Conservation (phyloP, 257 asterid species). For the Coffea canephora region DNA sequence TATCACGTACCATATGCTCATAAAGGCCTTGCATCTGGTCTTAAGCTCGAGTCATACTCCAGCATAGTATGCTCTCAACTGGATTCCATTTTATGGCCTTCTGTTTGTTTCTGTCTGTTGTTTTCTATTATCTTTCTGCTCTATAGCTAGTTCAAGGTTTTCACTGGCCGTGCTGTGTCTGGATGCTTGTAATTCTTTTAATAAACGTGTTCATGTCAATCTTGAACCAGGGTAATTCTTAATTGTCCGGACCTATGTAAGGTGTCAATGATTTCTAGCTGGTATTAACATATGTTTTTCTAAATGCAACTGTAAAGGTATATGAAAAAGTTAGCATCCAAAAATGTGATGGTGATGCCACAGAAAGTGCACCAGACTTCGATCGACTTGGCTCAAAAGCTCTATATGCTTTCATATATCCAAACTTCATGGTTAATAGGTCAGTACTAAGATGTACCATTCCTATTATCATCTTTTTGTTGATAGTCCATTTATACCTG, state of each 20-base stretch:
- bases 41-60: slow-evolving; percentile 76
- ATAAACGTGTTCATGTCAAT: not conserved
- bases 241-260: not conserved
- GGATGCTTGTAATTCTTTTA: not conserved
- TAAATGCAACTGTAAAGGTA: slow-evolving; percentile 35
- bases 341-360: slow-evolving; percentile 48
- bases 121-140: not conserved
- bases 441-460: slow-evolving; percentile 22
- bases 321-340: slow-evolving; percentile 83
- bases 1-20: slow-evolving; percentile 90
- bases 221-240: not conserved
- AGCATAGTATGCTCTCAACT: slow-evolving; percentile 41
- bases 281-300: not conserved
- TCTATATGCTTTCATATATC: slow-evolving; percentile 73
- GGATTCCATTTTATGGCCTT: not conserved
- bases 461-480: not conserved
- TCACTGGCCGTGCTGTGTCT: too few species aligned
- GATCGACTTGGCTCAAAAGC: slow-evolving; percentile 72
- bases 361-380: slow-evolving; percentile 31
- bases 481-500: not conserved
- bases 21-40: slow-evolving; percentile 77
- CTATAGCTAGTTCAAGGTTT: not conserved
- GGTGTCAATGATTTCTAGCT: slow-evolving; percentile 1
- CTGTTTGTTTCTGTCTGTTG: not conserved
- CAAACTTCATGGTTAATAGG: slow-evolving; percentile 95